Evolutionary conservation across 345 rosid species (phyloP), one percentile per base, ranked within the genome.

Genomic region (Toxicodendron radicans): DNA sequence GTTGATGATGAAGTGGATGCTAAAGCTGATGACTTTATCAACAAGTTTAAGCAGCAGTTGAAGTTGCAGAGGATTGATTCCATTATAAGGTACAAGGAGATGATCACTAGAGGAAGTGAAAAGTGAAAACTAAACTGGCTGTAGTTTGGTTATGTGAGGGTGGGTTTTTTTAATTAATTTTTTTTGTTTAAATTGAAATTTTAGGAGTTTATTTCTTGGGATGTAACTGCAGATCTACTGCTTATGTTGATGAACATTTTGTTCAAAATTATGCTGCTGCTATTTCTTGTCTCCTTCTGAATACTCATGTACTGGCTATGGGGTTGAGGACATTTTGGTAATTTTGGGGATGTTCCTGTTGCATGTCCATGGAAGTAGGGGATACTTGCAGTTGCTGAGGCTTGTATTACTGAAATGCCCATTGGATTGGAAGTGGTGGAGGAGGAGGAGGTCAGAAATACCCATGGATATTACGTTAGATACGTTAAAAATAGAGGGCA

Each of bases 11-110:
- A 83, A 61, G 93, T 92, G 20, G 97, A 92, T 64, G 95, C 97
- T 0, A 90, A 78, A 53, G 95, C 95, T 41, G 97, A 90, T 76
- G 95, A 90, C 54, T 92, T 92, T 70, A 92, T 92, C 58, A 82
- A 89, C 76, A 81, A 74, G 71, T 92, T 92, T 64, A 92, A 85
- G 83, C 91, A 92, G 24, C 92, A 92, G 76, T 45, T 92, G 79
- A 85, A 92, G 83, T 77, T 89, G 73, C 95, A 89, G 67, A 87
- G 89, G 89, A 27, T 86, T 23, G 89, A 90, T 74, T 92, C 97
- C 61, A 81, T 89, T 18, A 10, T 78, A 16, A 83, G 86, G 93
- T 80, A 85, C 80, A 90, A 83, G 79, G 88, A 92, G 51, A 90
- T 68, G 84, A 68, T 86, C 32, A 66, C 66, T 48, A 85, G 84